Evolutionary conservation across 306 rosid genomes (phyloP).

Genomic region (Amphicarpaea edgeworthii): DNA sequence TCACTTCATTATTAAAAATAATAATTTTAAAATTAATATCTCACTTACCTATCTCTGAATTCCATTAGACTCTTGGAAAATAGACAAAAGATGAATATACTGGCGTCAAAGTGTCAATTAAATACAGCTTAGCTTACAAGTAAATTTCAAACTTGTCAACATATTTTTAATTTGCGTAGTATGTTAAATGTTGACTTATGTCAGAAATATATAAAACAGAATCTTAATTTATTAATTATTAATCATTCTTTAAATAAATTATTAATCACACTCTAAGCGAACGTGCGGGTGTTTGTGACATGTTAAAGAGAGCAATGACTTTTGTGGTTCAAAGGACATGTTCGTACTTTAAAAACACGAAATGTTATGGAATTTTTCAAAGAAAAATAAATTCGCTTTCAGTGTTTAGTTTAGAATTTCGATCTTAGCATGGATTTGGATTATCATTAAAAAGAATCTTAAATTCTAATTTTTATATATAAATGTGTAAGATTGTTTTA

Average conservation of each 20-base stretch:
- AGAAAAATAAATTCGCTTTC: background rate
- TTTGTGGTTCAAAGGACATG: conserved; percentile 28
- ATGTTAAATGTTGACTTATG: background rate
- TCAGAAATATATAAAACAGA: background rate
- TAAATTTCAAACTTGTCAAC: background rate
- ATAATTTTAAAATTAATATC: background rate
- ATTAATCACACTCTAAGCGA: background rate
- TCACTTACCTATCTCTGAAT: background rate
- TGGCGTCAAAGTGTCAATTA: background rate
- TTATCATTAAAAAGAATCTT: too few relatives aligned
- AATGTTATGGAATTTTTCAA: background rate
- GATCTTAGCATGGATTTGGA: too few relatives aligned
- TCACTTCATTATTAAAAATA: too few relatives aligned
- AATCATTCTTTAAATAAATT: background rate
- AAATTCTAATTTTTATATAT: too few relatives aligned
- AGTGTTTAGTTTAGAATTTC: too few relatives aligned
- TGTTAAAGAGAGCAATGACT: background rate
- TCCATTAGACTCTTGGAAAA: background rate
- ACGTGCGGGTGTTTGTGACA: background rate
- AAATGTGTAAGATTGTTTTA: too few relatives aligned
- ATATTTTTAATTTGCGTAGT: background rate
- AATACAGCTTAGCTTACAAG: background rate
- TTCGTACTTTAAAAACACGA: background rate
- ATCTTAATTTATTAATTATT: background rate
- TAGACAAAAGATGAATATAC: background rate